phyloP scores from a whole-genome alignment of 495 filamentous ascomycete genomes.

The Aspergillus nidulans region DNA sequence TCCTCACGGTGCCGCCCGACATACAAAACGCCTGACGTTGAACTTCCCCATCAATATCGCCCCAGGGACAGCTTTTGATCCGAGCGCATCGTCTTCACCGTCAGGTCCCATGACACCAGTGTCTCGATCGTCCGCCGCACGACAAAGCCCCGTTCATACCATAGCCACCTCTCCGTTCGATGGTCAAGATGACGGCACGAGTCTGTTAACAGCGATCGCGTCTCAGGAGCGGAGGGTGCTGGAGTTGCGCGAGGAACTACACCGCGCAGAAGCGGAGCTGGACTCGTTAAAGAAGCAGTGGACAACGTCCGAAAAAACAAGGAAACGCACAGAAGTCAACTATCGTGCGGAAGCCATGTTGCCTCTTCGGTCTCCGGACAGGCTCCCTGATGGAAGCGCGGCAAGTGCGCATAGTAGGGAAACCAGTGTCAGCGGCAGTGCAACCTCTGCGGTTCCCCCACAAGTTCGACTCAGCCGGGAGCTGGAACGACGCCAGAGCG shows the following conservation, averaged over 20 bases:
- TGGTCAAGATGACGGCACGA: slow-evolving; percentile 53
- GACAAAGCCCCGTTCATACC: slow-evolving; percentile 26
- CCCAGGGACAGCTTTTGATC: slow-evolving; percentile 25
- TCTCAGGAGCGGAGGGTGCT: slow-evolving; percentile 90
- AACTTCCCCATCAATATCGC: slow-evolving; percentile 64
- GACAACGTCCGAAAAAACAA: slow-evolving; percentile 71
- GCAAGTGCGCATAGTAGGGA: slow-evolving; percentile 24
- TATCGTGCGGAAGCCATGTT: slow-evolving; percentile 52
- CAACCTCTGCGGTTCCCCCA: slow-evolving; percentile 28
- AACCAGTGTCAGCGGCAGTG: slow-evolving; percentile 27
- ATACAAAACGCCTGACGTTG: slow-evolving; percentile 72
- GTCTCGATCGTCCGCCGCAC: slow-evolving; percentile 32
- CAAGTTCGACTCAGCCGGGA: slow-evolving; percentile 41
- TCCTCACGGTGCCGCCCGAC: slow-evolving; percentile 52
- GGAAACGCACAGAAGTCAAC: slow-evolving; percentile 63
- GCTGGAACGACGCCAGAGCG: slow-evolving; percentile 45
- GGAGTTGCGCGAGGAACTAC: slow-evolving; percentile 84
- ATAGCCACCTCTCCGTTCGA: slow-evolving; percentile 42
- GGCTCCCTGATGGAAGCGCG: slow-evolving; percentile 17
- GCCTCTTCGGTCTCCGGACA: slow-evolving; percentile 46
- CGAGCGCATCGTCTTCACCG: slow-evolving; percentile 34
- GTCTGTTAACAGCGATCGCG: slow-evolving; percentile 84
- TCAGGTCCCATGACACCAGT: slow-evolving; percentile 37
- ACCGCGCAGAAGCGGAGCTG: slow-evolving; percentile 74
- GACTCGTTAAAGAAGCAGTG: slow-evolving; percentile 75